Base-by-base conservation (phyloP, 768 basidiomycete genomes). In the Psilocybe tampanensis region DNA sequence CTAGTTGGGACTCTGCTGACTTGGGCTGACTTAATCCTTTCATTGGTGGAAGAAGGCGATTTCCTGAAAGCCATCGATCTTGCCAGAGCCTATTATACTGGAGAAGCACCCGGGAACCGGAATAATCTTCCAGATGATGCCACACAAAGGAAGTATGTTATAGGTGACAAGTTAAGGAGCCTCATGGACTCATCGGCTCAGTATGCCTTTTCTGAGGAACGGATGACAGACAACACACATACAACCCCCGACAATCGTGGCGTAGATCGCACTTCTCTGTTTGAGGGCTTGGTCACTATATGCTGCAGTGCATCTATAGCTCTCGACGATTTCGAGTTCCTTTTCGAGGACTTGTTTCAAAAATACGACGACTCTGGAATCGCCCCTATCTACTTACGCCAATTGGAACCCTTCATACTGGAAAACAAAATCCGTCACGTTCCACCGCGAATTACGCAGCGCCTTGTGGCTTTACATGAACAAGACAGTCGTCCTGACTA, bases 331-430 rank as follows among this genome's bases (percentile, higher is more conserved):
- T 86, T 83, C 64, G 89, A 94, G 22, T 94, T 95, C 70, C 76
- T 98, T 9, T 98, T 94, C 67, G 93, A 98, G 68, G 94, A 98
- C 54, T 82, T 97, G 12, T 98, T 91, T 72, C 94, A 96, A 67
- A 80, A 85, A 48, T 99, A 94, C 69, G 89, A 92, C 61, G 84
- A 91, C 60, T 76, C 81, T 33, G 92, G 93, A 32, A 98, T 98
- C 63, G 74, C 86, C 12, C 76, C 82, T 9, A 97, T 98, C 60
- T 98, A 90, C 73, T 81, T 98, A 47, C 74, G 75, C 6, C 86
- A 90, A 55, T 78, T 98, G 22, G 92, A 98, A 63, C 83, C 86
- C 0, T 92, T 92, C 71, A 80, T 98, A 21, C 77, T 98, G 39
- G 81, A 85, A 47, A 85, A 86, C 45, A 76, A 79, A n/a, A 82